Percentiles rank a stretch among this genome's conserved stretches.
phyloP scores from a whole-genome alignment of 2,329 filamentous ascomycete genomes.

The Exophiala dermatitidis region DNA sequence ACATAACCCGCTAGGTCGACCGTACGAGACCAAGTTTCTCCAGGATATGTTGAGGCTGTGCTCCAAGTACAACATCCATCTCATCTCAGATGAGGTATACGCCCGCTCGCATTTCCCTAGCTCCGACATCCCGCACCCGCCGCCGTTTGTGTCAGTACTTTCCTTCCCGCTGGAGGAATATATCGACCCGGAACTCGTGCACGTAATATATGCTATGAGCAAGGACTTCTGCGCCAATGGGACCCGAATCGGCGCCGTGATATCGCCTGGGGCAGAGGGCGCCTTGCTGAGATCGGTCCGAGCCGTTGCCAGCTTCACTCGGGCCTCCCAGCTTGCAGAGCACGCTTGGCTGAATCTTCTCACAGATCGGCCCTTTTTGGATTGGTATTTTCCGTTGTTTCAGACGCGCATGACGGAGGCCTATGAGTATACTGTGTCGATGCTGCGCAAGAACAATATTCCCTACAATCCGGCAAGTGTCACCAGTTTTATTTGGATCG shows the following conservation, averaged over 20 bases:
- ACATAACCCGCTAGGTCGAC: conserved; percentile 47
- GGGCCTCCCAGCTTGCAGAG: conserved; percentile 41
- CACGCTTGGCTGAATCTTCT: conserved; percentile 23
- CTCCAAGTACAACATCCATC: conserved; percentile 44
- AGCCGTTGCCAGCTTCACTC: conserved; percentile 42
- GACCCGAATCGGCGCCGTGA: conserved; percentile 34
- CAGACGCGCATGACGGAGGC: conserved; percentile 16
- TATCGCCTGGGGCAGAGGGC: conserved; percentile 37
- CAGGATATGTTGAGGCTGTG: conserved; percentile 44
- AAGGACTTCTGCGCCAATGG: conserved; percentile 25
- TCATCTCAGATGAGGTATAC: conserved; percentile 55
- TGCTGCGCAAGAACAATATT: conserved; percentile 11
- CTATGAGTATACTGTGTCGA: conserved; percentile 16
- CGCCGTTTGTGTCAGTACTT: conserved; percentile 43
- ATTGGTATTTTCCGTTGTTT: conserved; percentile 18
- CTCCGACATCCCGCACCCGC: conserved; percentile 26
- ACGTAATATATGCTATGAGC: conserved; percentile 21
- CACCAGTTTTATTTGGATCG: conserved; percentile 22
- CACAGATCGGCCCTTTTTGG: conserved; percentile 13
- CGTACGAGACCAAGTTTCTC: conserved; percentile 39
- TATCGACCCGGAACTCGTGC: conserved; percentile 35
- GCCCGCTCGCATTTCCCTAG: conserved; percentile 45
- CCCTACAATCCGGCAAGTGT: conserved; percentile 18
- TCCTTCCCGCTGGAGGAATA: conserved; percentile 42
- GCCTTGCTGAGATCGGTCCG: conserved; percentile 36